A percentile compares a stretch with the other conserved stretches of the same genome.
phyloP scores from a whole-genome alignment of 2,329 filamentous ascomycete species.

The Parasarocladium wereldwijsianum region DNA sequence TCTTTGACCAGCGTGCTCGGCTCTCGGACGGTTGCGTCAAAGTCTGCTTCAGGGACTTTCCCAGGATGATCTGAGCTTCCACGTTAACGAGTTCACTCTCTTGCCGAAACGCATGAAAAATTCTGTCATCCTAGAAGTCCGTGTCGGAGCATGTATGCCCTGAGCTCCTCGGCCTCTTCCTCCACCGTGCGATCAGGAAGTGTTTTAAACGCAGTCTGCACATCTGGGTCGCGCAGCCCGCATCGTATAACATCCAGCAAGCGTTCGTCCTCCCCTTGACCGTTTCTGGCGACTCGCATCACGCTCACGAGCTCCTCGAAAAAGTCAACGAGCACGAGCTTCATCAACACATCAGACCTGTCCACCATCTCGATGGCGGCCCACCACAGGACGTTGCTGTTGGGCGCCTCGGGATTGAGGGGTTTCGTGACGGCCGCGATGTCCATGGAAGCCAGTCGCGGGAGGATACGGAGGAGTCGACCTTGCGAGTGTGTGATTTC shows the following conservation, averaged over 20 bases:
- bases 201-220: slow-evolving; percentile 22
- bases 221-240: too few species aligned
- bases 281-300: slow-evolving; percentile 22
- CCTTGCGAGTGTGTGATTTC: slow-evolving; percentile 36
- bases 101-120: too few species aligned
- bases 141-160: slow-evolving; percentile 18
- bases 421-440: slow-evolving; percentile 23
- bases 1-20: too few species aligned
- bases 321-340: slow-evolving; percentile 35
- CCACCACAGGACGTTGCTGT: slow-evolving; percentile 24
- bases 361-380: slow-evolving; percentile 37
- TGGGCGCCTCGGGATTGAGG: neutral
- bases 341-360: slow-evolving; percentile 32
- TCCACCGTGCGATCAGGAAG: slow-evolving; percentile 34
- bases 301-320: slow-evolving; percentile 34
- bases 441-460: slow-evolving; percentile 32
- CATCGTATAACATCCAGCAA: too few species aligned
- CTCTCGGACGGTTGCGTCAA: too few species aligned
- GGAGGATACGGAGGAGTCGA: slow-evolving; percentile 34
- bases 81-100: too few species aligned
- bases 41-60: too few species aligned
- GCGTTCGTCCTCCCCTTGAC: too few species aligned
- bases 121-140: neutral
- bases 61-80: too few species aligned
- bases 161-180: slow-evolving; percentile 33